These are phyloP conservation scores for Filobasidium floriforme DNA, from an alignment of 768 basidiomycete genomes.

Conservation along the genomic window DNA sequence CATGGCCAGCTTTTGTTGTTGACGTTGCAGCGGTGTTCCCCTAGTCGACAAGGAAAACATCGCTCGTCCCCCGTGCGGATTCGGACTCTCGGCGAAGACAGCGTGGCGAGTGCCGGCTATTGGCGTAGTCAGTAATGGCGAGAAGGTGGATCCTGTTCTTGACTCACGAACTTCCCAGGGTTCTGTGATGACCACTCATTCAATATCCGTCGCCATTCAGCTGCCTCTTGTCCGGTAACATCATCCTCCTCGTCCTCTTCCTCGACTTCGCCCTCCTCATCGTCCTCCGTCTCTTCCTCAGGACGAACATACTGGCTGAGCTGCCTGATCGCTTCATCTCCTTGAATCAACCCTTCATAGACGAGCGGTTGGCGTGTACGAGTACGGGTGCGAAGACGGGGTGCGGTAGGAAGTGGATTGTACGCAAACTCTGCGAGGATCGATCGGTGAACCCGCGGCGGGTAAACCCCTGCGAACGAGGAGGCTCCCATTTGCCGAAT, in stretches of 20 bases:
- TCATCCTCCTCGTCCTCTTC: too few species aligned
- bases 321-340: conserved; percentile 3
- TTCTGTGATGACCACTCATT: background rate
- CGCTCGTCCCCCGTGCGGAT: background rate
- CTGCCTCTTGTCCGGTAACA: too few species aligned
- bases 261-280: background rate
- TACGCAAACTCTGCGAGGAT: background rate
- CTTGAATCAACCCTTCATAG: background rate
- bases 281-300: background rate
- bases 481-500: too few species aligned
- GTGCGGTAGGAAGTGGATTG: background rate
- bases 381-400: background rate
- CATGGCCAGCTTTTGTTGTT: background rate
- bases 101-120: background rate
- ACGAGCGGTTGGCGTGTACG: background rate
- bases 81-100: background rate
- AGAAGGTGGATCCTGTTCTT: background rate
- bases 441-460: too few species aligned
- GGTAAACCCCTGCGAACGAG: too few species aligned
- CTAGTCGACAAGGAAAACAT: background rate
- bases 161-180: background rate
- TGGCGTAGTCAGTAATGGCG: background rate
- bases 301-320: background rate
- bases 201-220: too few species aligned
- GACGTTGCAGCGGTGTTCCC: background rate